Evolutionary conservation across 495 filamentous ascomycete species (phyloP).

Genomic region (Stereocaulon alpinum): DNA sequence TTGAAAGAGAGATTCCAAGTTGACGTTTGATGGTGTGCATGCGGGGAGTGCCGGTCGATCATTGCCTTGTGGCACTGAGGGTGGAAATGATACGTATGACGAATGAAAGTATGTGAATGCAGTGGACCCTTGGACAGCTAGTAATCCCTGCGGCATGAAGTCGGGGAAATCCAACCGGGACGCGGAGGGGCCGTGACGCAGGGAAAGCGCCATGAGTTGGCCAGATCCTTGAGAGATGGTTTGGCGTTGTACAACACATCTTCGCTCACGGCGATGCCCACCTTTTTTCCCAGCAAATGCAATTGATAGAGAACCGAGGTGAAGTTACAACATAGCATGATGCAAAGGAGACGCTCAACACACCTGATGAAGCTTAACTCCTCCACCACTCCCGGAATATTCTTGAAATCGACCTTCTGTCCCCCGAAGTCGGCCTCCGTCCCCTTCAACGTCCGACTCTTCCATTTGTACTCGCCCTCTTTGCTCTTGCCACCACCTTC

Average conservation of each 20-base stretch:
- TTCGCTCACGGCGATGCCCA: not conserved
- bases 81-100: too few species aligned
- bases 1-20: not conserved
- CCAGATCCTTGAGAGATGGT: too few species aligned
- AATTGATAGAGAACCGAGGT: not conserved
- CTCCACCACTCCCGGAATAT: constrained; percentile 56
- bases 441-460: constrained; percentile 51
- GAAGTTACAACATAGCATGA: not conserved
- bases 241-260: too few species aligned
- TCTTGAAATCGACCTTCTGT: constrained; percentile 52
- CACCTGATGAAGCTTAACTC: constrained; percentile 73
- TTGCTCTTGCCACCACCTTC: constrained; percentile 37
- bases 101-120: too few species aligned
- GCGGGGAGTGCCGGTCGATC: not conserved
- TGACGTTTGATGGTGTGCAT: not conserved
- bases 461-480: constrained; percentile 52
- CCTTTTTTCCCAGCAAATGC: not conserved
- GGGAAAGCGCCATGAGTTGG: too few species aligned
- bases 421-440: constrained; percentile 59
- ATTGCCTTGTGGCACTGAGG: too few species aligned
- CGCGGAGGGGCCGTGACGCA: too few species aligned
- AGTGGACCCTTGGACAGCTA: too few species aligned
- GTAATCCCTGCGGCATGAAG: too few species aligned
- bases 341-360: constrained; percentile 19
- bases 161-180: too few species aligned